Evolutionary conservation across 371 early-diverging fungal species (phyloP).

Genomic region (Choanephora cucurbitarum): DNA sequence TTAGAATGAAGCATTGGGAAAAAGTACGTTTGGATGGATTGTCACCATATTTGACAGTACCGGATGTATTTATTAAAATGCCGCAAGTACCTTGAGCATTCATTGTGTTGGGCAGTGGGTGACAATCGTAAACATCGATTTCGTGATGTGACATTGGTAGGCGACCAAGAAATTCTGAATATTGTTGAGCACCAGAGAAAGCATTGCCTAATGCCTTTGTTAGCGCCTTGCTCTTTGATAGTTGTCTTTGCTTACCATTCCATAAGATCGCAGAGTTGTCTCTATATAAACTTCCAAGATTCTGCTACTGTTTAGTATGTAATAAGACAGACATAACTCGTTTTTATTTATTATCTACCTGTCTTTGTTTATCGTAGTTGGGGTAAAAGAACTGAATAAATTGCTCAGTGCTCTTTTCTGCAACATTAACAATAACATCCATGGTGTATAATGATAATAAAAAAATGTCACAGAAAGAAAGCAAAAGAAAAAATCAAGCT

Average conservation of each 20-base stretch:
- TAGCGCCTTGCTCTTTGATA: too few relatives aligned
- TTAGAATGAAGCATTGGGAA: constrained; percentile 70
- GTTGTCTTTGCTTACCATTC: constrained; percentile 58
- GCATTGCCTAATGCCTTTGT: too few relatives aligned
- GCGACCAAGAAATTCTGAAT: constrained; percentile 58
- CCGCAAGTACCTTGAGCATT: constrained; percentile 51
- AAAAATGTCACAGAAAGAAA: neutral
- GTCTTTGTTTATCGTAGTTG: constrained; percentile 64
- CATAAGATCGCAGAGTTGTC: constrained; percentile 71
- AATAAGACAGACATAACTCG: neutral
- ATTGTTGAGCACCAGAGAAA: constrained; percentile 56
- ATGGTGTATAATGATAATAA: constrained; percentile 13
- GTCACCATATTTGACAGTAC: constrained; percentile 64
- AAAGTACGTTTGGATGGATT: constrained; percentile 55
- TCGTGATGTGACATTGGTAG: constrained; percentile 66
- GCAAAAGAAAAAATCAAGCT: too few relatives aligned
- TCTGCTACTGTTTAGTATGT: constrained; percentile 19
- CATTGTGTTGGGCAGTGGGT: constrained; percentile 56
- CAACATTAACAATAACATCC: constrained; percentile 33
- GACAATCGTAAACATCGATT: constrained; percentile 65
- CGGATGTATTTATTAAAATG: constrained; percentile 57
- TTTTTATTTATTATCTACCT: constrained; percentile 41
- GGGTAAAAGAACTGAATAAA: constrained; percentile 69
- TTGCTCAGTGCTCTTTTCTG: constrained; percentile 55
- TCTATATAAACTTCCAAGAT: constrained; percentile 63